Evolutionary conservation across 768 basidiomycete species (phyloP), one percentile per base, ranked within the genome.

Genomic region (Mycena venus): DNA sequence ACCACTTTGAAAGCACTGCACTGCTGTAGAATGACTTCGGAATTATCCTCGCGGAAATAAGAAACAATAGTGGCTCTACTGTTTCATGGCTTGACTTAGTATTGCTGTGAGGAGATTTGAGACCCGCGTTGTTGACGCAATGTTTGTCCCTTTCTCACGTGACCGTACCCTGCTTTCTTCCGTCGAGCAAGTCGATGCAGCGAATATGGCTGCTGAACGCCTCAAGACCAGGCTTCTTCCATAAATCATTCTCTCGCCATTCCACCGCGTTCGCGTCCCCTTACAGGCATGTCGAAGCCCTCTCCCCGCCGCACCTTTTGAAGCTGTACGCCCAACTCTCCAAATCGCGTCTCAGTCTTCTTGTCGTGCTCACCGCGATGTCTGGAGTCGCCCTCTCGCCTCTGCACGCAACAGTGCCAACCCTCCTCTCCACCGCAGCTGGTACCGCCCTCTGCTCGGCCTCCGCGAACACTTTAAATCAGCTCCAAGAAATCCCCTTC

Each of bases 301-400:
- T 92, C 17, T 88, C 91, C 0, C 86, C 91, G 2, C 79, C 81
- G 6, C 87, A 87, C 29, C 87, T 95, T 7, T 78, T 94, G 40
- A 89, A 88, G 72, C 82, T 94, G 53, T 99, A 99, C 82, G 85
- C 87, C 9, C 92, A 97, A 78, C 90, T 99, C 3, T 90, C 96
- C 31, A 99, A 99, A 80, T 86, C 92, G 3, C 93, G 93, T 8
- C 91, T 99, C 32, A 95, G 95, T 21, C 86, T 91, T 10, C 89
- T 99, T 67, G 93, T 97, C 75, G 94, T 95, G 3, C 88, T 99
- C 51, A 96, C 95, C 15, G 92, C 98, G 31, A 95, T 98, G 89
- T 93, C 95, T 9, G 94, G 96, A 34, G 95, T 99, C 49, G 98
- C 98, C 1, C 87, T 99, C 23, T 99, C 95, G 3, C 98, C 98